Evolutionary conservation across 208 protist species (phyloP).

Genomic region (Spongospora subterranea): DNA sequence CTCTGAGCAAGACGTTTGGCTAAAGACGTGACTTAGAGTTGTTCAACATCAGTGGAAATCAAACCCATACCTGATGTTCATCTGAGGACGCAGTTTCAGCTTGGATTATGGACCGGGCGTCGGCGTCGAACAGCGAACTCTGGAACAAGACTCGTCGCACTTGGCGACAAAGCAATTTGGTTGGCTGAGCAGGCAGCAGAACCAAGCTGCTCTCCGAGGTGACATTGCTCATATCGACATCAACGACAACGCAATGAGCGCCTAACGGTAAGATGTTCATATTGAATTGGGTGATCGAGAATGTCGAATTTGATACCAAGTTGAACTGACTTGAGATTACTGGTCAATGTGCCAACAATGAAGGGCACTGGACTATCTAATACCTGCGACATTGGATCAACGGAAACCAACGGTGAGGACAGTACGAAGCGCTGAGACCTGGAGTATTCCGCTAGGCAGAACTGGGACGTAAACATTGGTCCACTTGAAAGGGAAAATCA

Average conservation of each 20-base stretch:
- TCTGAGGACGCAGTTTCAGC: neutral
- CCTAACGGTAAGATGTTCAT: neutral
- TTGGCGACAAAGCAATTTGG: slow-evolving; percentile 4
- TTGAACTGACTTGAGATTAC: slow-evolving; percentile 13
- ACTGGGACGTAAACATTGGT: slow-evolving; percentile 42
- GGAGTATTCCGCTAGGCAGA: slow-evolving; percentile 21
- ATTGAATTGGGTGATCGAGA: neutral
- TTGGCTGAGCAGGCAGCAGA: slow-evolving; percentile 42
- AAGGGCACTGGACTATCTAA: slow-evolving; percentile 28
- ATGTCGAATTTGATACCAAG: neutral
- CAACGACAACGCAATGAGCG: slow-evolving; percentile 21
- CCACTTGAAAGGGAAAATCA: slow-evolving; percentile 34
- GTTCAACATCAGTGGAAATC: too few relatives aligned
- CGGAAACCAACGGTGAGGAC: too few relatives aligned
- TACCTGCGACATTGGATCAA: too few relatives aligned
- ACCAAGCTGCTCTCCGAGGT: slow-evolving; percentile 2
- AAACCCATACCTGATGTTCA: neutral
- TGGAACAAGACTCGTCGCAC: slow-evolving; percentile 13
- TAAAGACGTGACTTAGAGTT: too few relatives aligned
- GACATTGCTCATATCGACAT: slow-evolving; percentile 48
- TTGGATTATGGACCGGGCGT: neutral
- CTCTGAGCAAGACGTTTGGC: neutral
- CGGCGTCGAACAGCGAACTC: neutral
- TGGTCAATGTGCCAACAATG: slow-evolving; percentile 25
- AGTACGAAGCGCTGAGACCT: neutral